These are phyloP conservation scores for Prunus yedoensis DNA, from an alignment of 331 rosid genomes.

Conservation along the genomic window DNA sequence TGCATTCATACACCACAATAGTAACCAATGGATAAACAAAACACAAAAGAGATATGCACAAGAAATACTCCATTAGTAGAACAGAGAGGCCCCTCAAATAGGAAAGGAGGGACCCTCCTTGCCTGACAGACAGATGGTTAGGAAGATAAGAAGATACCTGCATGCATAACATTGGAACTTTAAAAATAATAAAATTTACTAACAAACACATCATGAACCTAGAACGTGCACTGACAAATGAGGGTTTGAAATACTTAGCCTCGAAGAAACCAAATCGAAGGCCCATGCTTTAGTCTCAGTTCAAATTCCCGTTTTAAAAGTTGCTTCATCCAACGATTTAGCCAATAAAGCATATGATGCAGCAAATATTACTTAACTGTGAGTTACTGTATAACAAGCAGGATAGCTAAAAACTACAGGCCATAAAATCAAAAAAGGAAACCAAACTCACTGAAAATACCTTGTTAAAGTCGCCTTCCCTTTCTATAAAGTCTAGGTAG, in stretches of 20 bases:
- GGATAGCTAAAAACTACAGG: slow-evolving; percentile 43
- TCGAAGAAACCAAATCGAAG: slow-evolving; percentile 95
- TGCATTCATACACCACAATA: slow-evolving; percentile 9
- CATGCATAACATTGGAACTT: slow-evolving; percentile 98
- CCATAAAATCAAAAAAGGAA: slow-evolving; percentile 14
- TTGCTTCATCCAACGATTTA: slow-evolving; percentile 93
- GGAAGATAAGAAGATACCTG: slow-evolving; percentile 97
- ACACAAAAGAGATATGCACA: slow-evolving; percentile 64
- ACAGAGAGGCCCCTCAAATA: slow-evolving; percentile 99
- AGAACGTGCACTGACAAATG: slow-evolving; percentile 80
- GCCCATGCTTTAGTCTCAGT: slow-evolving; percentile 99
- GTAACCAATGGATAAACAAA: slow-evolving; percentile 44
- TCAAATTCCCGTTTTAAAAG: slow-evolving; percentile 92
- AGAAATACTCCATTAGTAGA: slow-evolving; percentile 90
- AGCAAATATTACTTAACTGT: slow-evolving; percentile 62
- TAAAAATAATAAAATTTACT: slow-evolving; percentile 61
- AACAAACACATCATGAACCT: slow-evolving; percentile 86
- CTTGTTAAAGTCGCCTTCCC: slow-evolving; percentile 95
- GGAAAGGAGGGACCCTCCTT: slow-evolving; percentile 99
- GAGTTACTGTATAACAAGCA: slow-evolving; percentile 58
- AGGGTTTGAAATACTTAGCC: slow-evolving; percentile 99
- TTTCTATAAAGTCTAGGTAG: slow-evolving; percentile 86
- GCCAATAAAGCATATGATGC: slow-evolving; percentile 86
- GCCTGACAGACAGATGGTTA: slow-evolving; percentile 90
- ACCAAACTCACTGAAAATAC: slow-evolving; percentile 53